These are phyloP conservation scores for Wickerhamomyces subpelliculosus DNA, from an alignment of 805 yeast genomes.

Conservation along the genomic window DNA sequence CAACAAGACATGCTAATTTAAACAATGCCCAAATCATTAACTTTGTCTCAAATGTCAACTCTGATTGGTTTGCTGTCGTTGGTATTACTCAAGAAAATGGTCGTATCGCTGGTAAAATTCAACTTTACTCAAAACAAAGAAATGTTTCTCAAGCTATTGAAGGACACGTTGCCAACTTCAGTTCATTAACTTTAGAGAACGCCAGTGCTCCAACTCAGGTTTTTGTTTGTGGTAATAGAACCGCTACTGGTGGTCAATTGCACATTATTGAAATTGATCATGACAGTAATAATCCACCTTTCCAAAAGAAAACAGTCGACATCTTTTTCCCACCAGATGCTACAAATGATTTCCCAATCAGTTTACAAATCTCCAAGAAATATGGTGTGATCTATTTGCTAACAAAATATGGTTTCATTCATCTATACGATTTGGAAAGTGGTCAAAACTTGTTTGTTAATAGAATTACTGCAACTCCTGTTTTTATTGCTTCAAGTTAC, in stretches of 20 bases:
- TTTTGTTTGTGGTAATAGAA: conserved; percentile 88
- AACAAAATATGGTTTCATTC: conserved; percentile 95
- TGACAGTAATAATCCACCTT: conserved; percentile 76
- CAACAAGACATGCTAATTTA: conserved; percentile 78
- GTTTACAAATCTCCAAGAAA: conserved; percentile 76
- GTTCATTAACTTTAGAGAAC: conserved; percentile 66
- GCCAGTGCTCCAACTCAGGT: conserved; percentile 68
- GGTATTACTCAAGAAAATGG: conserved; percentile 95
- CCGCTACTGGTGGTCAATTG: conserved; percentile 68
- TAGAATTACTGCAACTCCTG: conserved; percentile 92
- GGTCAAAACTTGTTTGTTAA: conserved; percentile 92
- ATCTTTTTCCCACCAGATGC: conserved; percentile 97
- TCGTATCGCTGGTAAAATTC: conserved; percentile 93
- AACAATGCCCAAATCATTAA: conserved; percentile 84
- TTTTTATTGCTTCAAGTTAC: conserved; percentile 79
- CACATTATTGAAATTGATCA: conserved; percentile 97
- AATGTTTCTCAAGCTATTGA: conserved; percentile 94
- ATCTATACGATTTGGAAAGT: conserved; percentile 87
- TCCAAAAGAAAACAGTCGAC: conserved; percentile 84
- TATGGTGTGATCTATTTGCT: conserved; percentile 85
- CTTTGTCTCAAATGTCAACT: conserved; percentile 71
- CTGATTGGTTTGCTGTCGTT: conserved; percentile 90
- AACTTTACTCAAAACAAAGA: conserved; percentile 80
- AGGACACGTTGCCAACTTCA: conserved; percentile 94
- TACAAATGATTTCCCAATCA: conserved; percentile 90